A percentile compares a stretch with the other conserved stretches of the same genome.
phyloP scores from a whole-genome alignment of 495 filamentous ascomycete species.

The Apodospora peruviana region DNA sequence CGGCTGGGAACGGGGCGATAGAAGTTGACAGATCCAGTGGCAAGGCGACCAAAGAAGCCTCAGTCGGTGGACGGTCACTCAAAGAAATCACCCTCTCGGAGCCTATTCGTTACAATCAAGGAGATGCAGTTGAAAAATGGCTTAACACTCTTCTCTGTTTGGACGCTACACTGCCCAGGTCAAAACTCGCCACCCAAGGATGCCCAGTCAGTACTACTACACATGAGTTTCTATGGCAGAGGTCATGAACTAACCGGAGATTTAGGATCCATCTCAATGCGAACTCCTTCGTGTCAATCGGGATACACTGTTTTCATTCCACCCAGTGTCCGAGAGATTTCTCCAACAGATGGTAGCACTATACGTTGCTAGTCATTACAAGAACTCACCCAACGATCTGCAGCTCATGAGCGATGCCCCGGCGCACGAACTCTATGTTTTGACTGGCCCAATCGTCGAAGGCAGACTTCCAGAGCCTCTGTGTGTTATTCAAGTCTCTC shows the following conservation, averaged over 20 bases:
- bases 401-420: conserved; percentile 98
- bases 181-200: conserved; percentile 67
- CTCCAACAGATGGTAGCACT: conserved; percentile 97
- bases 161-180: conserved; percentile 79
- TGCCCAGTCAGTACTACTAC: conserved; percentile 47
- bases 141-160: conserved; percentile 91
- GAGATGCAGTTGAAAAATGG: conserved; percentile 92
- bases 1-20: conserved; percentile 50
- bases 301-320: conserved; percentile 96
- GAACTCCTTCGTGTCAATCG: conserved; percentile 91
- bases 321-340: conserved; percentile 94
- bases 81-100: conserved; percentile 88
- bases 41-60: conserved; percentile 57
- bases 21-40: conserved; percentile 70
- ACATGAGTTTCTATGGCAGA: background rate
- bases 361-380: conserved; percentile 97
- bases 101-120: conserved; percentile 89
- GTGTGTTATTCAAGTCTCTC: conserved; percentile 88
- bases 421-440: conserved; percentile 92
- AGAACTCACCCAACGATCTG: conserved; percentile 96
- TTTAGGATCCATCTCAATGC: conserved; percentile 71
- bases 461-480: conserved; percentile 85
- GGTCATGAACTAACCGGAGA: conserved; percentile 2
- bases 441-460: conserved; percentile 82
- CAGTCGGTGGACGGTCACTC: conserved; percentile 66